Percentiles rank a stretch among this genome's conserved stretches.
These are phyloP conservation scores for Dendrobium catenatum DNA, from an alignment of 106 monocot genomes.

Conservation along the genomic window DNA sequence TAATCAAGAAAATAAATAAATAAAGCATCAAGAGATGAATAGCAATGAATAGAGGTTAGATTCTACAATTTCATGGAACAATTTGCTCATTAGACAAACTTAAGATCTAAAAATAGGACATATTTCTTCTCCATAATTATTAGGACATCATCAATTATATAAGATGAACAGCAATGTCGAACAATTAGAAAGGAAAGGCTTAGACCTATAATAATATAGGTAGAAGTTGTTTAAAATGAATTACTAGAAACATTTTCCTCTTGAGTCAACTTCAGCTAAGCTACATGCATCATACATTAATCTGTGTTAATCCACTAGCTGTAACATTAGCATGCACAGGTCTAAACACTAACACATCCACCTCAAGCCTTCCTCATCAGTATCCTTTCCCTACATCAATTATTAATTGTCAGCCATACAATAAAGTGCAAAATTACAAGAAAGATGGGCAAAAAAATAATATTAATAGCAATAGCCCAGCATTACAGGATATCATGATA, in stretches of 20 bases:
- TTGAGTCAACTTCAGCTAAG: background rate
- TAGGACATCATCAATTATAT: background rate
- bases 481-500: background rate
- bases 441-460: background rate
- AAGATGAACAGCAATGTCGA: background rate
- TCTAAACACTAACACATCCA: background rate
- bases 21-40: background rate
- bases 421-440: background rate
- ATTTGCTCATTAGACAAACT: background rate
- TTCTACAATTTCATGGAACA: background rate
- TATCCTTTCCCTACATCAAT: background rate
- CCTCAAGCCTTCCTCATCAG: background rate
- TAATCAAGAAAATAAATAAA: background rate
- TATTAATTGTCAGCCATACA: background rate
- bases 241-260: background rate
- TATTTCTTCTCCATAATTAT: background rate
- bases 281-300: background rate
- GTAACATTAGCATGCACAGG: background rate
- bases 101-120: background rate
- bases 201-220: too few species aligned
- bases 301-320: background rate
- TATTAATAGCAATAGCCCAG: background rate
- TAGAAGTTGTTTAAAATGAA: too few species aligned
- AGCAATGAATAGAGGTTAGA: background rate
- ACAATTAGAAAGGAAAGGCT: too few species aligned